Evolutionary conservation across 2,329 filamentous ascomycete genomes (phyloP), one percentile per base, ranked within the genome.

Genomic region (Xylaria sp.): DNA sequence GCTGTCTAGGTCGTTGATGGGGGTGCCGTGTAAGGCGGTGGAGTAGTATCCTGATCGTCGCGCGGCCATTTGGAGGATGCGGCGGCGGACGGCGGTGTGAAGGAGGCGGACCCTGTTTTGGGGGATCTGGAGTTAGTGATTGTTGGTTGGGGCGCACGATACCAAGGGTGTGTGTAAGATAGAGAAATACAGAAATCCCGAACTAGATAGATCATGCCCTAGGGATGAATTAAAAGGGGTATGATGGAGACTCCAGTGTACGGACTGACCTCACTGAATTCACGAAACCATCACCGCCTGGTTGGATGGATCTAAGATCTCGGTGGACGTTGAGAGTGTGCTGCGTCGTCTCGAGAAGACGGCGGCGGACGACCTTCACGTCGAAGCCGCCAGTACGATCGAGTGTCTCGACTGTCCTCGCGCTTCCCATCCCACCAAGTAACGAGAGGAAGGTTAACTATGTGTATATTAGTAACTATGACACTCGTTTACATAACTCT

Each of bases 1-100:
- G 66, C 86, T 88, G 78, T 95, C 92, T 1, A 95, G 84, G 73
- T 94, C 91, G 73, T 92, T 94, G 76, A 94, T 89, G 4, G 91
- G 91, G 2, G 91, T 82, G 2, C 91, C 91, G 76, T 83, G 86
- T 44, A 84, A 79, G 21, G 84, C 79, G 0, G 88, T 78, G 70
- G 89, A 83, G 78, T 90, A 93, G 79, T 93, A 93, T 2, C 81
- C 82, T 0, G 89, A 88, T 21, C 83, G 81, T 44, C 84, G 78
- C n/a, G 81, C 77, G 16, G 85, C 84, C 8, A 93, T 84, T 32
- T 83, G 83, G 72, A 91, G 79, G 69, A 93, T 92, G 6, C 89
- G 86, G 64, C 87, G 82, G 0, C 91, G 86, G 8, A 93, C 90
- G 0, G 87, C 85, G 0, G 91, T 88, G 75, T 93, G 91, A 1